These are phyloP conservation scores for Symbiodinium pilosum DNA, from an alignment of 73 alveolate species.

Conservation along the genomic window DNA sequence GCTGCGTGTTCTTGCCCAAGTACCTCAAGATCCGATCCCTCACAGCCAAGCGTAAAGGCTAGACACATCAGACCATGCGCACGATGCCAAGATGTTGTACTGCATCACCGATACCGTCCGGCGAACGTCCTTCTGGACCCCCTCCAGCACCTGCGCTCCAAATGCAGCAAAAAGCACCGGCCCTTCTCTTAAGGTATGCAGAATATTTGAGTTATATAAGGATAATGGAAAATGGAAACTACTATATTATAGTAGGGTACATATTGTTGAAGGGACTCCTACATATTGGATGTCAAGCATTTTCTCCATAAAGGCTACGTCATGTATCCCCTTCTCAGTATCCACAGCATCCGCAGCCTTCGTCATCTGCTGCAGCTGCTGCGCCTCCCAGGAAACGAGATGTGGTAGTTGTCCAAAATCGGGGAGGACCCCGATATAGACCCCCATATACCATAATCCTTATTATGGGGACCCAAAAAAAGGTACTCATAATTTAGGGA, in stretches of 20 bases:
- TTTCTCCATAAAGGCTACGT: too few relatives aligned
- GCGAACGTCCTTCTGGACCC: conserved; percentile 53
- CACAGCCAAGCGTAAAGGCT: not conserved
- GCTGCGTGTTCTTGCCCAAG: conserved; percentile 80
- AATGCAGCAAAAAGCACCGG: not conserved
- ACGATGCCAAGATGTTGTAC: conserved; percentile 91
- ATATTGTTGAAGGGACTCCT: not conserved
- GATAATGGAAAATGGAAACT: too few relatives aligned
- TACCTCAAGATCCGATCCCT: conserved; percentile 3
- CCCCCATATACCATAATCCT: not conserved
- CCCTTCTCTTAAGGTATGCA: not conserved
- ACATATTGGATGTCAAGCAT: not conserved
- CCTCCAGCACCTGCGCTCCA: conserved; percentile 65
- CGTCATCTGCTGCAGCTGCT: conserved; percentile 41
- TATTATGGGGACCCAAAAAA: too few relatives aligned
- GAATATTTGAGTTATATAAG: too few relatives aligned
- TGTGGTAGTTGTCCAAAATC: too few relatives aligned
- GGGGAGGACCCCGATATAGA: too few relatives aligned
- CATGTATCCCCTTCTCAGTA: too few relatives aligned
- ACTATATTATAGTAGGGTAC: too few relatives aligned
- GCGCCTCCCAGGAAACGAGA: conserved; percentile 42
- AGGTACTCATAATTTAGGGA: too few relatives aligned
- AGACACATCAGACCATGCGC: not conserved
- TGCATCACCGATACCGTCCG: conserved; percentile 83
- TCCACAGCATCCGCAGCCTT: too few relatives aligned